phyloP scores from a whole-genome alignment of 1,284 basidiomycete genomes.

The Caloboletus firmus region DNA sequence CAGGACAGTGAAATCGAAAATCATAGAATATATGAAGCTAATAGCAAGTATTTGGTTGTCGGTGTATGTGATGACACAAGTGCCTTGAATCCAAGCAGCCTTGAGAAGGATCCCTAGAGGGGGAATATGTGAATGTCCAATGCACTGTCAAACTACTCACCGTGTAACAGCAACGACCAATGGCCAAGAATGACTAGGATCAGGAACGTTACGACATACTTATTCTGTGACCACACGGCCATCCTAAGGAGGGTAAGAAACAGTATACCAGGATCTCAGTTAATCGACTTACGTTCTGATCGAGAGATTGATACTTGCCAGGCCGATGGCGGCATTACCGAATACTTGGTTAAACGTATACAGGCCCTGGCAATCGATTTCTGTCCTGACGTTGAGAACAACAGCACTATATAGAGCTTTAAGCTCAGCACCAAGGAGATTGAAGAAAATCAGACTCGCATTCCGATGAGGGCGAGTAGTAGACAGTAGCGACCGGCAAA shows the following conservation, averaged over 20 bases:
- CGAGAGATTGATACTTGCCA: slow-evolving; percentile 78
- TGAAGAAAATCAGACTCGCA: slow-evolving; percentile 44
- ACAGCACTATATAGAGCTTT: slow-evolving; percentile 18
- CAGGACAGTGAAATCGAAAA: slow-evolving; percentile 65
- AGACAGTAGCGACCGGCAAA: slow-evolving; percentile 71
- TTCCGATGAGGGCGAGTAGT: slow-evolving; percentile 67
- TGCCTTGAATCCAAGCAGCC: slow-evolving; percentile 52
- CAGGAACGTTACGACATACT: slow-evolving; percentile 56
- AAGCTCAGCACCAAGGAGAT: not conserved
- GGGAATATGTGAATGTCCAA: not conserved
- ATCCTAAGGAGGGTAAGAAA: slow-evolving; percentile 44
- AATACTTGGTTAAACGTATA: slow-evolving; percentile 75
- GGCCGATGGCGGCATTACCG: slow-evolving; percentile 70
- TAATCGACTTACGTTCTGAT: slow-evolving; percentile 59
- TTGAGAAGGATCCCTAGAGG: slow-evolving; percentile 56
- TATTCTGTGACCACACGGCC: slow-evolving; percentile 67
- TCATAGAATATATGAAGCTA: slow-evolving; percentile 73
- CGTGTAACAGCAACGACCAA: slow-evolving; percentile 76
- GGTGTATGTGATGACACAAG: slow-evolving; percentile 57
- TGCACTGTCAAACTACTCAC: slow-evolving; percentile 34
- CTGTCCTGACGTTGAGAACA: slow-evolving; percentile 34
- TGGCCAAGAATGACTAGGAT: slow-evolving; percentile 66
- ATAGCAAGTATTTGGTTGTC: slow-evolving; percentile 57
- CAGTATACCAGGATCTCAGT: not conserved
- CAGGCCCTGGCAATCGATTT: slow-evolving; percentile 41